Evolutionary conservation across 371 early-diverging fungal species (phyloP), one percentile per base, ranked within the genome.

Genomic region (Catenaria anguillulae): DNA sequence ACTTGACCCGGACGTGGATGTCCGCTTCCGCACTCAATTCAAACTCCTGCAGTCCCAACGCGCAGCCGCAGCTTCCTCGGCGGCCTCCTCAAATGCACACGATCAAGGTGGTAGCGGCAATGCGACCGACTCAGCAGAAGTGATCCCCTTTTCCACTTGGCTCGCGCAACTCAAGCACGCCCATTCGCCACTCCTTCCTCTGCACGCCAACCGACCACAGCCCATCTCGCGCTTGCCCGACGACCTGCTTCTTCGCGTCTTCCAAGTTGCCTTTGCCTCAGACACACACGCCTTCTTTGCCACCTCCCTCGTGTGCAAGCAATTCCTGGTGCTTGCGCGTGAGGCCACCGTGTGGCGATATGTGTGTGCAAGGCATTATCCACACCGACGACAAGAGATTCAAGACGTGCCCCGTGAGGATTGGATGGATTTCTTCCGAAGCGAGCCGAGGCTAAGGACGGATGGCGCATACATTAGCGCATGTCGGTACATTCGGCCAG

Each of bases 271-370:
- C n/a, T 8, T 42, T n/a, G 58, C 31, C 8, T 12, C 43, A 34
- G 58, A 58, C 17, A 6, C 26, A 17, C 8, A 33, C 31, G n/a
- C 36, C 31, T 36, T 58, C 43, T 58, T 29, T 10, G 37, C 58
- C 15, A 8, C 36, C 13, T 40, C 40, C 3, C 43, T n/a, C 43
- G 58, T 42, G 40, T 58, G 58, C 36, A 33, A 58, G 34, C 31
- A 58, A 10, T 58, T 36, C 15, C 15, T 12, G n/a, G 13, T 58
- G 36, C 13, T 58, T 15, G 36, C 58, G 36, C 43, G 36, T 15
- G 58, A 58, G 31, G 17, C 58, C 24, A 58, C 40, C 35, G 31
- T 58, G 26, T 58, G 58, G 58, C n/a, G 31, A 12, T 21, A 34
- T 15, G 33, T 58, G 24, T 58, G 40, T 5, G 24, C 8, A 1